phyloP scores from a whole-genome alignment of 768 basidiomycete species.

The Kwoniella dendrophila region DNA sequence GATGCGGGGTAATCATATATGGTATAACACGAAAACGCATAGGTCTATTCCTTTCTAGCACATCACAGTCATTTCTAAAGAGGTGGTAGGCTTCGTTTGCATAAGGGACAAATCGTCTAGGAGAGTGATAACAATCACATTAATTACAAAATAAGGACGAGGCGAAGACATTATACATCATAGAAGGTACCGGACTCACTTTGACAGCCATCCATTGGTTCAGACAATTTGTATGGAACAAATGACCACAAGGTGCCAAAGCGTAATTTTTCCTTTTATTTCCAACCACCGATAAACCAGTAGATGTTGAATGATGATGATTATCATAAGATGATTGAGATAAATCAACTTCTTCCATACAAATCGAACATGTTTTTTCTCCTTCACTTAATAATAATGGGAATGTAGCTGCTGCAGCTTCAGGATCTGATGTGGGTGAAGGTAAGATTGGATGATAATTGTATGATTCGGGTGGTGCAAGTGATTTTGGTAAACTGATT shows the following conservation, averaged over 20 bases:
- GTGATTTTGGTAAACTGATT: slow-evolving; percentile 59
- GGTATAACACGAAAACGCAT: no score
- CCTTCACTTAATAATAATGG: slow-evolving; percentile 33
- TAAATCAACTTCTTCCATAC: slow-evolving; percentile 81
- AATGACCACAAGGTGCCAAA: slow-evolving; percentile 82
- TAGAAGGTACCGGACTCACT: slow-evolving; percentile 60
- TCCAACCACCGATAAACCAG: slow-evolving; percentile 18
- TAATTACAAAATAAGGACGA: slow-evolving; percentile 63
- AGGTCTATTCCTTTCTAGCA: no score
- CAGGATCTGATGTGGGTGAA: slow-evolving; percentile 63
- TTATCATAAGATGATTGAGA: slow-evolving; percentile 39
- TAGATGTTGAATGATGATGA: slow-evolving; percentile 48
- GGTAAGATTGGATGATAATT: slow-evolving; percentile 84
- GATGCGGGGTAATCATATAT: no score
- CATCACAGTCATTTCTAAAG: no score
- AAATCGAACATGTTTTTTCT: slow-evolving; percentile 82
- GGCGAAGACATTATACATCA: slow-evolving; percentile 25
- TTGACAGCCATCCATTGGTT: slow-evolving; percentile 60
- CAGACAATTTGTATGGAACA: slow-evolving; percentile 87
- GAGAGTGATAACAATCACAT: not conserved
- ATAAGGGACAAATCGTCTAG: slow-evolving; percentile 94
- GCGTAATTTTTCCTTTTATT: slow-evolving; percentile 62
- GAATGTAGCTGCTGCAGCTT: slow-evolving; percentile 65
- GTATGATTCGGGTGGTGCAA: slow-evolving; percentile 65
- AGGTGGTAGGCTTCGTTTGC: slow-evolving; percentile 79